These are phyloP conservation scores for Areca catechu DNA, from an alignment of 176 grass and related monocot species.

Conservation along the genomic window DNA sequence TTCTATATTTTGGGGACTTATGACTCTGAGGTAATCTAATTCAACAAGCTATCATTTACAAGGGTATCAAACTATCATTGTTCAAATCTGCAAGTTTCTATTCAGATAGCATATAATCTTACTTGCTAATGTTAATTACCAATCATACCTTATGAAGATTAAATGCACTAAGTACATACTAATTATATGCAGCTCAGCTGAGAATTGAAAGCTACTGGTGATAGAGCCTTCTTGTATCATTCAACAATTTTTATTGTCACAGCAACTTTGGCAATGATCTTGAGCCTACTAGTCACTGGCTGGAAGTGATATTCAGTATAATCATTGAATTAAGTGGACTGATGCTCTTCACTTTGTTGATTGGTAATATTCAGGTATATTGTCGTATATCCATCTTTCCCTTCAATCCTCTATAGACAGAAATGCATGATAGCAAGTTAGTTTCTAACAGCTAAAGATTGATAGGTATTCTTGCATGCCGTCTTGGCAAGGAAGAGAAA, in stretches of 20 bases:
- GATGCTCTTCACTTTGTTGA: conserved; percentile 99
- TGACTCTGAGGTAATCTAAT: conserved; percentile 74
- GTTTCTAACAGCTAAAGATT: background rate
- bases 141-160: too few relatives aligned
- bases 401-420: too few relatives aligned
- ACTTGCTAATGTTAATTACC: too few relatives aligned
- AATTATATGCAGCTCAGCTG: too few relatives aligned
- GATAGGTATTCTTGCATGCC: conserved; percentile 82
- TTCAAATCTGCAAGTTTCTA: too few relatives aligned
- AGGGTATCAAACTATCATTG: too few relatives aligned
- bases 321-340: conserved; percentile 69
- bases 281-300: conserved; percentile 72
- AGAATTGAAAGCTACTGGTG: too few relatives aligned
- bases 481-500: conserved; percentile 88
- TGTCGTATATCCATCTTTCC: too few relatives aligned
- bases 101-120: too few relatives aligned
- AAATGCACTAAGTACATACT: too few relatives aligned
- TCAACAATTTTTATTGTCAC: conserved; percentile 1
- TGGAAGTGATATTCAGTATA: conserved; percentile 96
- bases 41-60: background rate
- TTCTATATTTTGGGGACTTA: conserved; percentile 98
- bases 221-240: background rate
- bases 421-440: too few relatives aligned
- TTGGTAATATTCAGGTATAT: conserved; percentile 89
- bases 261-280: conserved; percentile 98